Base-by-base conservation (phyloP, 2,329 filamentous ascomycete species). In the Ceratocystis harringtonii region DNA sequence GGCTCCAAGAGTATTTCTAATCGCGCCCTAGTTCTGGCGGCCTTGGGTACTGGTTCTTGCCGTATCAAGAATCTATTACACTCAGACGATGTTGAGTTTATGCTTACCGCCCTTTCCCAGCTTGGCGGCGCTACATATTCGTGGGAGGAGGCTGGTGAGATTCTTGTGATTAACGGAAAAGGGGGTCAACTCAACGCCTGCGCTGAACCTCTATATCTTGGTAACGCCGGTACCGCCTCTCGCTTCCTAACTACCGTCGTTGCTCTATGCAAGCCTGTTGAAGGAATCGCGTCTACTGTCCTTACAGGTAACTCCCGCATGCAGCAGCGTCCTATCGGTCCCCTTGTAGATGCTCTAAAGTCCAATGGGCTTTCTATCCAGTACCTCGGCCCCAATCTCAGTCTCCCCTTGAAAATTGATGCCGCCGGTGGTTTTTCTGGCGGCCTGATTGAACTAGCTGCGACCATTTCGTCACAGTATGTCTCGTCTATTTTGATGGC, bases 1-100 rank as follows among this genome's bases (percentile, higher is more conserved):
- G 94, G 94, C 58, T 97, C 94, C 22, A 99, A 99, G 79, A 96
- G 92, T 75, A 91, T 99, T 67, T 99, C 94, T 0, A 99, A 99
- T 75, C 85, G 94, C 57, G 92, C 95, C 43, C 82, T 99, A 48
- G 84, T 99, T n/a, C 81, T 99, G 63, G 94, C 94, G 57, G 94
- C 94, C 12, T 84, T 99, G 41, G 91, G 92, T 43, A 83, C 84
- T 65, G 94, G 94, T 19, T 85, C 86, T 30, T 96, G 92, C 72
- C 87, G 88, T 48, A 88, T 99, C 74, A 92, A 84, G 75, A 97
- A 99, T 71, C 79, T 99, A 41, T 81, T 99, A 10, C 92, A 96
- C 75, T 97, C 94, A 0, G 94, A 97, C 71, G 94, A 99, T 73
- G 96, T 92, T 0, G 90, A 97, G 74, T 94, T 90, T 75, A 99